phyloP scores from a whole-genome alignment of 345 rosid genomes.

The Geranium rotundifolium region DNA sequence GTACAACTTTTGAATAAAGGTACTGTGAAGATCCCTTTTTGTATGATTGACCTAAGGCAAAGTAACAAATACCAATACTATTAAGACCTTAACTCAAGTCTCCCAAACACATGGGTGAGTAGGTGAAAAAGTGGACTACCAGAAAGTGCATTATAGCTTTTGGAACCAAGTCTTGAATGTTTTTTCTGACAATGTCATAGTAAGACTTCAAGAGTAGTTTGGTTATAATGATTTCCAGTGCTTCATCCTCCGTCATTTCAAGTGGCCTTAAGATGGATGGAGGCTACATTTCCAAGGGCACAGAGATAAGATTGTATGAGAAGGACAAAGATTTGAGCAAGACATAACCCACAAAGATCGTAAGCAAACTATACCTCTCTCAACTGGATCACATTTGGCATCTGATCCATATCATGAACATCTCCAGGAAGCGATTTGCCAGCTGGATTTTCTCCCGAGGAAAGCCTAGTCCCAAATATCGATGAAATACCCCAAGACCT shows the following conservation, averaged over 20 bases:
- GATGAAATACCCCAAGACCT: slow-evolving; percentile 21
- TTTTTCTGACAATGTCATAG: slow-evolving; percentile 26
- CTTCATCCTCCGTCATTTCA: slow-evolving; percentile 21
- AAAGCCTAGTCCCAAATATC: slow-evolving; percentile 18
- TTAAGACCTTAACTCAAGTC: not conserved
- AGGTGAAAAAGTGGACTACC: slow-evolving; percentile 14
- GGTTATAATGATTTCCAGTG: slow-evolving; percentile 19
- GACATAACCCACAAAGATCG: not conserved
- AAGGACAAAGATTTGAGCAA: not conserved
- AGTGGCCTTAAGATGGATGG: slow-evolving; percentile 20
- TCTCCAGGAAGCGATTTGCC: slow-evolving; percentile 4
- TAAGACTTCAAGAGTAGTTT: slow-evolving; percentile 31
- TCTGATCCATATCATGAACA: slow-evolving; percentile 4
- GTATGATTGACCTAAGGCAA: slow-evolving; percentile 26
- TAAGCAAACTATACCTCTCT: slow-evolving; percentile 18
- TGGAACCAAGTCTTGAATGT: slow-evolving; percentile 27
- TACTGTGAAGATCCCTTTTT: slow-evolving; percentile 25
- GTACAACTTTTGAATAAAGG: slow-evolving; percentile 21
- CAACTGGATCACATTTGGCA: slow-evolving; percentile 16
- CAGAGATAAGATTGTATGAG: not conserved
- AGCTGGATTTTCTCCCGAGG: slow-evolving; percentile 7
- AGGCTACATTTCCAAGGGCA: slow-evolving; percentile 15
- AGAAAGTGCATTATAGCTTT: slow-evolving; percentile 35
- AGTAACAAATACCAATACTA: not conserved
- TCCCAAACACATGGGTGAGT: not conserved